Evolutionary conservation across 1,284 basidiomycete species (phyloP), one percentile per base, ranked within the genome.

Genomic region (Sporisorium exsertum): DNA sequence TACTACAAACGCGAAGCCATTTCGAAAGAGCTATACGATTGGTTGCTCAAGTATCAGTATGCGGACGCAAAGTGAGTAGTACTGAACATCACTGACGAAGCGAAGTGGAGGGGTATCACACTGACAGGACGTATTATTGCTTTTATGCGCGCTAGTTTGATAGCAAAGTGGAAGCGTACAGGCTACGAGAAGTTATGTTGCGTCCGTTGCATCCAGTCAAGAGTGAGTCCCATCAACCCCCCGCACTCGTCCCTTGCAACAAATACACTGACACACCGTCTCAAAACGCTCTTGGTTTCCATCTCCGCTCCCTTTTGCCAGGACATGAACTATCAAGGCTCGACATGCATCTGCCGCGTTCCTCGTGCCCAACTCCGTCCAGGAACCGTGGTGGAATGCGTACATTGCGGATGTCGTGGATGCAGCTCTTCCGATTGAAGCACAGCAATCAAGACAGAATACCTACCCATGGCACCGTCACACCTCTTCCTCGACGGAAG

Each of bases 241-340:
- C 32, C 5, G 20, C 16, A 43, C 32, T 13, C 35, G 18, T 26
- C 22, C 32, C 37, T 10, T 26, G 15, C 33, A n/a, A 22, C 52
- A 66, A 79, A 64, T 24, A 3, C 9, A n/a, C 77, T 16, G 49
- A 42, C 65, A 40, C 27, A 37, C 16, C 13, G 16, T 16, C 37
- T 40, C 26, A 37, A 24, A 13, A 8, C 33, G 16, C 16, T 20
- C 27, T n/a, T n/a, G n/a, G n/a, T n/a, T n/a, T 20, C 13, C 35
- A 10, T 18, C 29, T 18, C 51, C 20, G 13, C 24, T n/a, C 8
- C 16, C 10, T 32, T 13, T 5, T n/a, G 2, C 3, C 40, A 68
- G 93, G 97, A 98, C 86, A 98, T 97, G 95, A 99, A 98, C 88
- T 97, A 98, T 84, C 92, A 96, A 88, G 97, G 97, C 8, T 97